These are phyloP conservation scores for Pseudocercospora crystallina DNA, from an alignment of 2,329 filamentous ascomycete genomes.

Conservation along the genomic window DNA sequence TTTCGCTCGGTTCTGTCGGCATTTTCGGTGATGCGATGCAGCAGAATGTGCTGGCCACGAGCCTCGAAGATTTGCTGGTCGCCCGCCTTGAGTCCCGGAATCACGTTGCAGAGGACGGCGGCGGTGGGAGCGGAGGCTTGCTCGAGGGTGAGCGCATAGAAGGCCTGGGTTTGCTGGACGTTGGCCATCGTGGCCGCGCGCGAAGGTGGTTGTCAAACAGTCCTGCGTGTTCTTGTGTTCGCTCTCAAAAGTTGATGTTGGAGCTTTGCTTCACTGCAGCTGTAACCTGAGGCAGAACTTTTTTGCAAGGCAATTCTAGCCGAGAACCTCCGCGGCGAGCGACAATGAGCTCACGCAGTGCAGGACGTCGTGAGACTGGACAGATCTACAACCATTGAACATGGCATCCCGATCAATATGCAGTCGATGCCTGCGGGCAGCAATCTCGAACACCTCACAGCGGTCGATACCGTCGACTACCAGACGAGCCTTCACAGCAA, in stretches of 20 bases:
- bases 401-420: conserved; percentile 31
- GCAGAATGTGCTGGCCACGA: conserved; percentile 82
- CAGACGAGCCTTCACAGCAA: conserved; percentile 24
- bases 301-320: too few species aligned
- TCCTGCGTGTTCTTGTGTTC: not conserved
- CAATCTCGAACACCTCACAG: conserved; percentile 7
- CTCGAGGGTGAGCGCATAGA: conserved; percentile 96
- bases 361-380: too few species aligned
- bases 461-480: conserved; percentile 10
- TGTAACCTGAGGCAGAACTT: too few species aligned
- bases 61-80: conserved; percentile 97
- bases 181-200: conserved; percentile 72
- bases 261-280: not conserved
- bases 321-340: too few species aligned
- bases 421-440: conserved; percentile 26
- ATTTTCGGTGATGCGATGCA: conserved; percentile 73
- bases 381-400: not conserved
- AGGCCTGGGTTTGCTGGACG: conserved; percentile 89
- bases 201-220: conserved; percentile 9
- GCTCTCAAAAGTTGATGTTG: not conserved
- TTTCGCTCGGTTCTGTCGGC: conserved; percentile 66
- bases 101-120: conserved; percentile 89
- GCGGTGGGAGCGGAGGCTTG: conserved; percentile 85
- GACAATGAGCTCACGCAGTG: too few species aligned
- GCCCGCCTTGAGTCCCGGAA: conserved; percentile 70